A percentile compares a stretch with the other conserved stretches of the same genome.
Evolutionary conservation across 768 basidiomycete species (phyloP).

Genomic region (Cystobasidium onofrii): DNA sequence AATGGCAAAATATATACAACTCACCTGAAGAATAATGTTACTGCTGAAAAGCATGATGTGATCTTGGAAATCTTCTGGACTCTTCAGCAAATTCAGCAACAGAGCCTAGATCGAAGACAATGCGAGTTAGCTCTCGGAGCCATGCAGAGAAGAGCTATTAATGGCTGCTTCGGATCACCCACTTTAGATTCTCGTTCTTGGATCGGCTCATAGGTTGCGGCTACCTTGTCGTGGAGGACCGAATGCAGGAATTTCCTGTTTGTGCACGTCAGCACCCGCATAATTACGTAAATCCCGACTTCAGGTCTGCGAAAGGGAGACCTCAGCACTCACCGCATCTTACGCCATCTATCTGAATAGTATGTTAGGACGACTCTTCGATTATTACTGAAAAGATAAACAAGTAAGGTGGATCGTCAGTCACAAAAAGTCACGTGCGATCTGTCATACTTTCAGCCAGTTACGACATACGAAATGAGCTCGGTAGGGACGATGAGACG

Average conservation of each 20-base stretch:
- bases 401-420: background rate
- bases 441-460: background rate
- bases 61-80: slow-evolving; percentile 9
- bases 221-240: slow-evolving; percentile 13
- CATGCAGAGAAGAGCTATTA: too few relatives aligned
- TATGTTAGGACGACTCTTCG: slow-evolving; percentile 10
- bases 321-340: background rate
- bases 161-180: too few relatives aligned
- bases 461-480: slow-evolving; percentile 4
- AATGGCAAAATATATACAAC: background rate
- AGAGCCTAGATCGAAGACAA: background rate
- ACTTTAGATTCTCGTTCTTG: slow-evolving; percentile 21
- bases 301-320: too few relatives aligned
- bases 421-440: too few relatives aligned
- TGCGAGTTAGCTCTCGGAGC: too few relatives aligned
- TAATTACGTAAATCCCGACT: too few relatives aligned
- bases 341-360: slow-evolving; percentile 12
- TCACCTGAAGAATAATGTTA: slow-evolving; percentile 18
- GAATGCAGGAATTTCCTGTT: background rate
- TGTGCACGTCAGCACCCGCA: too few relatives aligned
- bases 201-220: slow-evolving; percentile 4
- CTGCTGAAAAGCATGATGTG: slow-evolving; percentile 11
- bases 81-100: background rate
- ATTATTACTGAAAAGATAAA: background rate
- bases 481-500: slow-evolving; percentile 25